Evolutionary conservation across 371 early-diverging fungal genomes (phyloP).

Genomic region (Apophysomyces ossiformis): DNA sequence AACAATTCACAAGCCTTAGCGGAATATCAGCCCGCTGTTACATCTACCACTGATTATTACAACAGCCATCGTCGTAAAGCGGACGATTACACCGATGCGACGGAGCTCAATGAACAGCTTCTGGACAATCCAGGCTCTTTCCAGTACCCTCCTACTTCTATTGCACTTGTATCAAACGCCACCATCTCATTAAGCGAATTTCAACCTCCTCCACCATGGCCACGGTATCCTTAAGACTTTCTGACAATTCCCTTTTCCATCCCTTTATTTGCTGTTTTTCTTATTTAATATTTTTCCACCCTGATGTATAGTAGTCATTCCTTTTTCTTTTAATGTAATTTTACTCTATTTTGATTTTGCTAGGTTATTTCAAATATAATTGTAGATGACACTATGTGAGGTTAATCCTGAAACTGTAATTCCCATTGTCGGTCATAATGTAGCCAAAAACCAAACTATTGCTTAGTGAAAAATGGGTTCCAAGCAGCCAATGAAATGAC

Average conservation of each 20-base stretch:
- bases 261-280: background rate
- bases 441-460: no score
- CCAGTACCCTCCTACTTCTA: background rate
- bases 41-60: constrained; percentile 2
- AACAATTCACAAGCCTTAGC: constrained; percentile 1
- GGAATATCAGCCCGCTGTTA: background rate
- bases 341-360: background rate
- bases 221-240: background rate
- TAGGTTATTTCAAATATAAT: background rate
- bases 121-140: background rate
- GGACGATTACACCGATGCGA: constrained; percentile 2
- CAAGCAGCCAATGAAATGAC: no score
- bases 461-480: no score
- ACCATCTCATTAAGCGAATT: background rate
- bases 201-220: constrained; percentile 1
- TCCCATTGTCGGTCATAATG: no score
- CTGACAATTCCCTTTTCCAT: background rate
- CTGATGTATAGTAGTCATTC: background rate
- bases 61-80: constrained; percentile 1
- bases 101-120: background rate
- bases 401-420: no score
- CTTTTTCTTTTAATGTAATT: background rate
- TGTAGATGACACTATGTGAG: no score
- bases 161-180: background rate
- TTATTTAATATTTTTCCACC: background rate